phyloP scores from a whole-genome alignment of 176 grass and related monocot species.

The Oryza australiensis region DNA sequence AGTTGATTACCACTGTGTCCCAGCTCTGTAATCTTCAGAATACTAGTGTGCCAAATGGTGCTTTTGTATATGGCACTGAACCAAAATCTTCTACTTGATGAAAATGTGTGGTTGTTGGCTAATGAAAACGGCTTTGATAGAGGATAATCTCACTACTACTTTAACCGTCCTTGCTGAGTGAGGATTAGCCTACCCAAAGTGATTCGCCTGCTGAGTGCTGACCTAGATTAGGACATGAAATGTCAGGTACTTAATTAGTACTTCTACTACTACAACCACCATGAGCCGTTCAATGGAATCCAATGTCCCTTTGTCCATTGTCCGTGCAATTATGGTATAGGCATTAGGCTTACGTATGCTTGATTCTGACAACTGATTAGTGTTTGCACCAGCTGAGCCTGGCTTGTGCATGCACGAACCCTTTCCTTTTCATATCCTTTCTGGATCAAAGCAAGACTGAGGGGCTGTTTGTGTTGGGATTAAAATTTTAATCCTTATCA shows the following conservation, averaged over 20 bases:
- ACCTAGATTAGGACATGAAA: slow-evolving; percentile 10
- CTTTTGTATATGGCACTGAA: not conserved
- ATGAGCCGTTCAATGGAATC: not conserved
- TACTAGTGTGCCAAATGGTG: not conserved
- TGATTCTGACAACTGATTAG: slow-evolving; percentile 13
- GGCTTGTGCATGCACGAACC: not conserved
- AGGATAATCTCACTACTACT: not conserved
- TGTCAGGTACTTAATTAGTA: not conserved
- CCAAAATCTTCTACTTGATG: not conserved
- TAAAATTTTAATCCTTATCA: no score
- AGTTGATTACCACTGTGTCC: no score
- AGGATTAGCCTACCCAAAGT: slow-evolving; percentile 19
- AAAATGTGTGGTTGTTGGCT: not conserved
- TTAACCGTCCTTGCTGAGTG: not conserved
- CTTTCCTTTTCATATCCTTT: not conserved
- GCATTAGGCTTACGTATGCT: not conserved
- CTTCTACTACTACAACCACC: not conserved
- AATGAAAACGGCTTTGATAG: not conserved
- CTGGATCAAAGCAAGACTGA: not conserved
- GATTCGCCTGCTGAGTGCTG: not conserved
- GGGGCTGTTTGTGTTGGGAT: no score
- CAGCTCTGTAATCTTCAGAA: not conserved
- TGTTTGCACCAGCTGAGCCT: not conserved
- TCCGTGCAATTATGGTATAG: slow-evolving; percentile 17
- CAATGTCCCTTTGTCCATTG: not conserved